Evolutionary conservation across 768 basidiomycete species (phyloP).

Genomic region (Lactarius tabidus): DNA sequence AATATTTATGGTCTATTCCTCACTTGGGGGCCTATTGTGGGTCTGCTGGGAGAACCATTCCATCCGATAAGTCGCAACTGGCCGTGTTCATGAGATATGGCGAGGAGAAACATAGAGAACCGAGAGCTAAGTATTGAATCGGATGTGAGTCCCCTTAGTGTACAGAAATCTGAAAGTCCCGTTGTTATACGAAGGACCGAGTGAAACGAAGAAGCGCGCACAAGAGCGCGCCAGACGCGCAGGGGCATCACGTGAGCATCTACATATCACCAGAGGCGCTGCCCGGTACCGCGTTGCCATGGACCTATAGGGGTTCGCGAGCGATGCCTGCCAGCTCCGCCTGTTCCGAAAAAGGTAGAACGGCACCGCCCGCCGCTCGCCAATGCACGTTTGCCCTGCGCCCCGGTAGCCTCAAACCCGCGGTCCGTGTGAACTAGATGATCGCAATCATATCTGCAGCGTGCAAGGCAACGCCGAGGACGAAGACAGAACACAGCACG

Average conservation of each 20-base stretch:
- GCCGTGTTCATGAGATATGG: neutral
- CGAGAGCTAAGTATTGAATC: neutral
- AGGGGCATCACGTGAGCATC: neutral
- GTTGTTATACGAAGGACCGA: too few species aligned
- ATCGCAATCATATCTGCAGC: constrained; percentile 55
- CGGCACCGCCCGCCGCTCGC: constrained; percentile 34
- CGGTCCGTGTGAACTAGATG: constrained; percentile 48
- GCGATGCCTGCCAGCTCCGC: constrained; percentile 53
- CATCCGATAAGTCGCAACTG: neutral
- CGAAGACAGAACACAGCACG: constrained; percentile 59
- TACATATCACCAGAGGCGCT: constrained; percentile 40
- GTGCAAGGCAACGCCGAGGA: constrained; percentile 55
- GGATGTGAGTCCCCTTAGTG: neutral
- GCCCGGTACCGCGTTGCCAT: constrained; percentile 49
- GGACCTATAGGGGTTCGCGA: constrained; percentile 52
- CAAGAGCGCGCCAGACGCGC: neutral
- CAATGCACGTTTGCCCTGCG: constrained; percentile 32
- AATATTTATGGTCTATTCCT: too few species aligned
- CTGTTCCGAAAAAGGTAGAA: constrained; percentile 50
- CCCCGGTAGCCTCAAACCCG: constrained; percentile 29
- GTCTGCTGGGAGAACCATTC: neutral
- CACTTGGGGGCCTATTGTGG: too few species aligned
- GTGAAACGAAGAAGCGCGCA: too few species aligned
- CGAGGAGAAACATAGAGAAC: neutral
- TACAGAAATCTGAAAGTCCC: neutral